Evolutionary conservation across 805 yeast species (phyloP).

Genomic region (Wickerhamiella shivajii): DNA sequence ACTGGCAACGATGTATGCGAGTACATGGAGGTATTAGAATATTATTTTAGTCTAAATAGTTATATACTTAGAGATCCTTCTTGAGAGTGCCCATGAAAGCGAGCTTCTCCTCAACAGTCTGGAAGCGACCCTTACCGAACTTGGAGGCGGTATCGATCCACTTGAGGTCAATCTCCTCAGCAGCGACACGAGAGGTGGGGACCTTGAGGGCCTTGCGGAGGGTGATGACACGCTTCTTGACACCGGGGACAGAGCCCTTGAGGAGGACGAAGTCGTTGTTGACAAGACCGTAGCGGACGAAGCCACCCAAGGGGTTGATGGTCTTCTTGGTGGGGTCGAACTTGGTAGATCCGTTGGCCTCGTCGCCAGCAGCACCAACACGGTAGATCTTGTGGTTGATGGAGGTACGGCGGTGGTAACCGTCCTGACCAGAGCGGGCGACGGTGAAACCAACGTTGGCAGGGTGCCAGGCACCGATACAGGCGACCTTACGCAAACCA

Average conservation of each 20-base stretch:
- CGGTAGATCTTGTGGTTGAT: slow-evolving; percentile 99
- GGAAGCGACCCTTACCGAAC: slow-evolving; percentile 99
- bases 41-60: no score
- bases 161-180: slow-evolving; percentile 91
- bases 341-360: slow-evolving; percentile 86
- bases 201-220: slow-evolving; percentile 97
- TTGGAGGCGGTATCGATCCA: slow-evolving; percentile 99
- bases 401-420: slow-evolving; percentile 99
- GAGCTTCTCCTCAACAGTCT: slow-evolving; percentile 99
- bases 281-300: slow-evolving; percentile 97
- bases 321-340: slow-evolving; percentile 99
- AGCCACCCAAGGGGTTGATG: slow-evolving; percentile 99
- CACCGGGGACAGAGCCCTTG: slow-evolving; percentile 99
- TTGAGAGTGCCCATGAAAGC: slow-evolving; percentile 99
- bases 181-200: slow-evolving; percentile 95
- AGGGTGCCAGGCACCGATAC: slow-evolving; percentile 99
- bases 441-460: slow-evolving; percentile 99
- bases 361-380: slow-evolving; percentile 93
- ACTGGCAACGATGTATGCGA: no score
- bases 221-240: slow-evolving; percentile 98
- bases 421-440: slow-evolving; percentile 99
- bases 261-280: slow-evolving; percentile 95
- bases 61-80: slow-evolving; percentile 56
- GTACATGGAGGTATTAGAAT: no score
- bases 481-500: slow-evolving; percentile 99